Evolutionary conservation across 805 yeast genomes (phyloP), one percentile per base, ranked within the genome.

Genomic region (Wickerhamiella brachini): DNA sequence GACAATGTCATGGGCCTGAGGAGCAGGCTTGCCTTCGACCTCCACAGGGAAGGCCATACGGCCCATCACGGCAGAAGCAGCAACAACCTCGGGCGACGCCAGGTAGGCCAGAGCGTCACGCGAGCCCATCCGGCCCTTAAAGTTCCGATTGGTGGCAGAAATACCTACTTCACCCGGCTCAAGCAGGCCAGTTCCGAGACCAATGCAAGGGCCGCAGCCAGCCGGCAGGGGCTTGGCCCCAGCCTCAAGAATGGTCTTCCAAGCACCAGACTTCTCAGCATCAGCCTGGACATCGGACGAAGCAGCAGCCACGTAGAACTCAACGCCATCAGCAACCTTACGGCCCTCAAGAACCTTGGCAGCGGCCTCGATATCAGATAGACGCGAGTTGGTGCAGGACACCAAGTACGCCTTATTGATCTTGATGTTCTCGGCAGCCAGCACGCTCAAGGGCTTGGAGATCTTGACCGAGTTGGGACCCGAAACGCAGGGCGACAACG

Each of bases 141-240:
- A 93, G 71, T 93, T 93, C 73, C 99, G 81, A 73, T 93, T 93
- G 7, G 98, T 93, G 53, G 98, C 98, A 57, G 95, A 85, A 62
- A 93, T 93, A 57, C 99, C 98, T 53, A 93, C 95, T 68, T 93
- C 97, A 45, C 98, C 98, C 37, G 86, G 90, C 68, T 93, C 81
- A 58, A 93, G 73, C 57, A 93, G 72, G 48, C 99, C 99, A 26
- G 94, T 76, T 51, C 99, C 99, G 51, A 93, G 73, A 38, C 99
- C 99, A 64, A 93, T 93, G 73, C 99, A 93, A 22, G 99, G 99
- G 45, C 99, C 99, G 72, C 99, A 93, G 21, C 99, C 99, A 15
- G 98, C 95, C 20, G 97, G 97, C 59, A 93, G 77, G 37, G 96
- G 86, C 60, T 72, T 85, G 53, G 96, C 95, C 49, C 99, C 99